Percentiles rank a stretch among this genome's conserved stretches.
Conservation (phyloP, 805 yeast species). For the Spathaspora girioi region DNA sequence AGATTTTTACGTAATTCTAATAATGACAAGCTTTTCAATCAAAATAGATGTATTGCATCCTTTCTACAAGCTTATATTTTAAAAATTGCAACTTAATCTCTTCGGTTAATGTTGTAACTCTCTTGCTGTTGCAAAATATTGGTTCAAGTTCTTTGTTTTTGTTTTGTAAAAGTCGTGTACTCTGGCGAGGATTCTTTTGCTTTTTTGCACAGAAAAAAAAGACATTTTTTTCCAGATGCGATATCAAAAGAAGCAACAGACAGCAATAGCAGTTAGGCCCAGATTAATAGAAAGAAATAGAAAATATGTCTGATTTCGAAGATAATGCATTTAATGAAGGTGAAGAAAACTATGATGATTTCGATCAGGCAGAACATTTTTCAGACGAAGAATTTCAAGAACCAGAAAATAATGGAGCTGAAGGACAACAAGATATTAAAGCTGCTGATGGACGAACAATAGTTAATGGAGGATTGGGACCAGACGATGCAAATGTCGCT, state of each 20-base stretch:
- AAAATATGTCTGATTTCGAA: conserved; percentile 39
- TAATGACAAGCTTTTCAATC: background rate
- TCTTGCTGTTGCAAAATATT: too few species aligned
- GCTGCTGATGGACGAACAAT: conserved; percentile 73
- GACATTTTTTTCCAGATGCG: background rate
- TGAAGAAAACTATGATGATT: conserved; percentile 69
- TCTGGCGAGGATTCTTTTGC: background rate
- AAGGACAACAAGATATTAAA: conserved; percentile 40
- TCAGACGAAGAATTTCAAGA: conserved; percentile 64
- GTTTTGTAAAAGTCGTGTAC: background rate
- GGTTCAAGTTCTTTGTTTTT: too few species aligned
- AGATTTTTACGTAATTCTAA: background rate
- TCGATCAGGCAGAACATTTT: conserved; percentile 75
- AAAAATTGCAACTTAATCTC: too few species aligned
- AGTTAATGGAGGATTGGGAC: conserved; percentile 66
- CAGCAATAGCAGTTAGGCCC: too few species aligned
- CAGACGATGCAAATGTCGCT: conserved; percentile 49
- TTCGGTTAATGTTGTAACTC: too few species aligned
- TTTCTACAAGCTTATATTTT: too few species aligned
- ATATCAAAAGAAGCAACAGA: background rate
- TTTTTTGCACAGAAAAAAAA: too few species aligned
- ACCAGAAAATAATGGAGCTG: conserved; percentile 25
- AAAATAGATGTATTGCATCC: too few species aligned
- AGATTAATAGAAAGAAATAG: background rate
- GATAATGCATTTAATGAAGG: conserved; percentile 61